phyloP scores from a whole-genome alignment of 2,329 filamentous ascomycete genomes.

The Thermothelomyces thermophilus region DNA sequence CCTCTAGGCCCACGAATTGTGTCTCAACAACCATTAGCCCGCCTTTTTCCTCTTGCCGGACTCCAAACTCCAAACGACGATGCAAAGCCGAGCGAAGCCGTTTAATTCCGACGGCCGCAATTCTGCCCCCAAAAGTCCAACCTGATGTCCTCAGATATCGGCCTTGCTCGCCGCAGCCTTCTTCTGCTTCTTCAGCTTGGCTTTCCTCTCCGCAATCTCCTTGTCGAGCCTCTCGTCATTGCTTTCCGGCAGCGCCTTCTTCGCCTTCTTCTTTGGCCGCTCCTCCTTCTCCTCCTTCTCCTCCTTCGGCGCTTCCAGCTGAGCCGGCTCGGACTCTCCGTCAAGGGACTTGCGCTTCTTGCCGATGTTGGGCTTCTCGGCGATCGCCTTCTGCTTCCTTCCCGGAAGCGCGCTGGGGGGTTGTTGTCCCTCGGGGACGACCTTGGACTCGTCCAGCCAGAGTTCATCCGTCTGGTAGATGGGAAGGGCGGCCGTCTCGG shows the following conservation, averaged over 20 bases:
- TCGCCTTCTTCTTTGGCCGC: conserved; percentile 36
- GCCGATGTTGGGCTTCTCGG: conserved; percentile 51
- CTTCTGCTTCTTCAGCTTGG: conserved; percentile 54
- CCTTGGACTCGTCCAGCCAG: conserved; percentile 73
- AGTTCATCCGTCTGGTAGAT: conserved; percentile 91
- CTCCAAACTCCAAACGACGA: conserved; percentile 25
- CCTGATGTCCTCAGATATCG: conserved; percentile 15
- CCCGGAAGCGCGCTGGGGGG: conserved; percentile 39
- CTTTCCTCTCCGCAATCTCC: conserved; percentile 55
- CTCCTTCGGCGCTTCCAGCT: conserved; percentile 19
- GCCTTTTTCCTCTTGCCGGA: conserved; percentile 20
- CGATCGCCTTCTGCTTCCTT: conserved; percentile 27
- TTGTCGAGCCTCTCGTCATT: conserved; percentile 49
- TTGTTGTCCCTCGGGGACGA: conserved; percentile 53
- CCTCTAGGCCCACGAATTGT: conserved; percentile 8
- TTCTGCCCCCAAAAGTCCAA: not conserved
- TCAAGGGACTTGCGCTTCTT: conserved; percentile 56
- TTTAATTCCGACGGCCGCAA: not conserved
- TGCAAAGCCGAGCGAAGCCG: conserved; percentile 11
- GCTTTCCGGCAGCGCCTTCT: conserved; percentile 33
- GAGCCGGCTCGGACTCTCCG: conserved; percentile 20
- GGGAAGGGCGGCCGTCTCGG: conserved; percentile 81
- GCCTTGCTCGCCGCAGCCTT: conserved; percentile 40
- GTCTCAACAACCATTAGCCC: conserved; percentile 7
- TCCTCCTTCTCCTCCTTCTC: conserved; percentile 26